Base-by-base conservation (phyloP, 1,284 basidiomycete species). In the Heliocybe sulcata region DNA sequence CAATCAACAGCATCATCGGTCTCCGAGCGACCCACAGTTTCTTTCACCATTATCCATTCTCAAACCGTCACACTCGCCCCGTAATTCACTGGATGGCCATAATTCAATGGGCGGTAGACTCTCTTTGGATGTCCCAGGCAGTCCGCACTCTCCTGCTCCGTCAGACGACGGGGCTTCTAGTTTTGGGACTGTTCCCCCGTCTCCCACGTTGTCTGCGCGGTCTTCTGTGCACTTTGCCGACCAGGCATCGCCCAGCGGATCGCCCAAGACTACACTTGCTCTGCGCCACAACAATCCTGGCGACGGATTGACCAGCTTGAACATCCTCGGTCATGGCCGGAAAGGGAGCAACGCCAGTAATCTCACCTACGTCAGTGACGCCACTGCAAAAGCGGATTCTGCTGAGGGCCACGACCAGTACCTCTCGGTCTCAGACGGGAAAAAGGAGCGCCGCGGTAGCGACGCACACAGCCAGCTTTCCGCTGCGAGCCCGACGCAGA, bases 221-320 rank as follows among this genome's bases (percentile, higher is more conserved):
- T 87, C 84, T 2, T 81, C 80, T 0, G 75, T 79, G 0, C 79
- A 81, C 45, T 87, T 84, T 58, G 71, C 76, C 0, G 23, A 25
- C 47, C 47, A 20, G 20, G 8, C 47, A 26, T 25, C 47, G 29
- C 29, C 29, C 29, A 31, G 29, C 29, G 29, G 29, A 31, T 31
- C 29, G 29, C 29, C 29, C 6, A 31, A 31, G 12, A 82, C 80
- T 1, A 73, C 85, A 3, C 65, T 85, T 3, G 79, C 79, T 1
- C 67, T 93, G 45, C 77, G 92, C 31, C 79, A 86, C 51, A 92
- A 92, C 65, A 74, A 81, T 51, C 90, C 88, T 0, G 81, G 86
- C 12, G 74, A 70, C 35, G 87, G 83, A 10, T 61, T 75, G 25
- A 72, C 79, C 1, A 83, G 82, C 1, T 73, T 88, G 3, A 66